Conservation (phyloP, 345 rosid species). For the Tarenaya hassleriana region DNA sequence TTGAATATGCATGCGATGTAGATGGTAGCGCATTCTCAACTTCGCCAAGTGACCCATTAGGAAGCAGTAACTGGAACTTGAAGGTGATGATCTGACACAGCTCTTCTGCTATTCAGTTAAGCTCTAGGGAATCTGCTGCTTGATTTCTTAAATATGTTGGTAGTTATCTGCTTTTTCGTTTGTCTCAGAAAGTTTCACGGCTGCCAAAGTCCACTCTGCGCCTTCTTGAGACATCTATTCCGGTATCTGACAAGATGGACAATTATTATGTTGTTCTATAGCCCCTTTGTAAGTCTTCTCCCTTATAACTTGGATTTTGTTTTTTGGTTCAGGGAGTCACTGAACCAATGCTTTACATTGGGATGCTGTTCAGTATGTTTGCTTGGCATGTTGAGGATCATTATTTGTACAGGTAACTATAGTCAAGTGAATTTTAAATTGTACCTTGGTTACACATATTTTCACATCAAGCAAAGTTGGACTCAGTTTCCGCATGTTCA, state of each 20-base stretch:
- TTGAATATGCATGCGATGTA: constrained; percentile 99
- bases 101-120: constrained; percentile 10
- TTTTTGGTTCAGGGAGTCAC: constrained; percentile 93
- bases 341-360: constrained; percentile 99
- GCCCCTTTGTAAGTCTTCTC: not conserved
- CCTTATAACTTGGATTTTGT: constrained; percentile 15
- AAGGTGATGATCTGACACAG: constrained; percentile 54
- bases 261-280: constrained; percentile 2
- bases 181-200: constrained; percentile 73
- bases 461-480: too few species aligned
- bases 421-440: constrained; percentile 11
- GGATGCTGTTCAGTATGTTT: constrained; percentile 98
- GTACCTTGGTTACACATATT: constrained; percentile 1
- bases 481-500: too few species aligned
- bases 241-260: constrained; percentile 38
- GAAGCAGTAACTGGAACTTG: constrained; percentile 98
- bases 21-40: constrained; percentile 99
- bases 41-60: constrained; percentile 75
- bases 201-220: constrained; percentile 80
- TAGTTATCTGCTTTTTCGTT: constrained; percentile 15
- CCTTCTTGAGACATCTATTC: constrained; percentile 78
- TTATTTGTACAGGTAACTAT: constrained; percentile 80
- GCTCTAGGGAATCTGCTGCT: not conserved
- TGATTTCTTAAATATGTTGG: constrained; percentile 1
- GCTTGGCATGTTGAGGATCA: constrained; percentile 99